A percentile compares a stretch with the other conserved stretches of the same genome.
phyloP scores from a whole-genome alignment of 352 stramenopile genomes.

The Pythium dissimile region DNA sequence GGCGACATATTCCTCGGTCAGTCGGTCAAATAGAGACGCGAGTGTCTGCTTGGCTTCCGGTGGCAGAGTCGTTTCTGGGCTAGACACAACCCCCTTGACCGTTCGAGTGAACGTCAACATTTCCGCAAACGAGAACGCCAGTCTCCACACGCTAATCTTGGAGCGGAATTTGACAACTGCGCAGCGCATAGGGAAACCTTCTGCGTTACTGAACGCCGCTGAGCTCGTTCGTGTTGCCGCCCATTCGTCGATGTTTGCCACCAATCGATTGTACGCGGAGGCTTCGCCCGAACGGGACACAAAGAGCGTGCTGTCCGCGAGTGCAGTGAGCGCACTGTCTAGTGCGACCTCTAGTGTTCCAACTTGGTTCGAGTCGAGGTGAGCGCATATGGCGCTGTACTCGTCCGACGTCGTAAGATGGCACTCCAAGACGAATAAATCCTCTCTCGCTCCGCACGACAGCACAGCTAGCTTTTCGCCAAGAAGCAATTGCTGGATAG shows the following conservation, averaged over 20 bases:
- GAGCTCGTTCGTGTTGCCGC: conserved; percentile 15
- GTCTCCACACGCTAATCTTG: conserved; percentile 40
- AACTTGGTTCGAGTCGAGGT: conserved; percentile 43
- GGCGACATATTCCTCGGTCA: conserved; percentile 41
- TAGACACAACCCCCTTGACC: conserved; percentile 13
- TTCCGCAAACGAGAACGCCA: conserved; percentile 53
- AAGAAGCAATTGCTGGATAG: conserved; percentile 52
- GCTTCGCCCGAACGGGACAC: conserved; percentile 30
- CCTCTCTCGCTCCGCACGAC: conserved; percentile 59
- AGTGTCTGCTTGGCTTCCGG: conserved; percentile 5
- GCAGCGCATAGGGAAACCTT: conserved; percentile 56
- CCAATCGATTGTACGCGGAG: conserved; percentile 51
- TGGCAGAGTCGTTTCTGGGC: conserved; percentile 5
- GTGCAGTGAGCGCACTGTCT: conserved; percentile 51
- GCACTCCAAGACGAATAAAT: conserved; percentile 73
- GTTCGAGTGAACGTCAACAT: conserved; percentile 40
- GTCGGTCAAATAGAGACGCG: conserved; percentile 24
- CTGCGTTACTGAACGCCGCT: conserved; percentile 14
- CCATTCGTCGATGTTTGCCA: conserved; percentile 59
- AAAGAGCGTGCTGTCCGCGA: conserved; percentile 56
- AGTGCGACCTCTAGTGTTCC: conserved; percentile 46
- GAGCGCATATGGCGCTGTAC: conserved; percentile 26
- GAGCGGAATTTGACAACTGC: conserved; percentile 64
- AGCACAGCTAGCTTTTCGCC: conserved; percentile 58
- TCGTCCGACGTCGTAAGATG: conserved; percentile 69